Conservation (phyloP, 352 stramenopile species). For the Stramenopiles sp. region DNA sequence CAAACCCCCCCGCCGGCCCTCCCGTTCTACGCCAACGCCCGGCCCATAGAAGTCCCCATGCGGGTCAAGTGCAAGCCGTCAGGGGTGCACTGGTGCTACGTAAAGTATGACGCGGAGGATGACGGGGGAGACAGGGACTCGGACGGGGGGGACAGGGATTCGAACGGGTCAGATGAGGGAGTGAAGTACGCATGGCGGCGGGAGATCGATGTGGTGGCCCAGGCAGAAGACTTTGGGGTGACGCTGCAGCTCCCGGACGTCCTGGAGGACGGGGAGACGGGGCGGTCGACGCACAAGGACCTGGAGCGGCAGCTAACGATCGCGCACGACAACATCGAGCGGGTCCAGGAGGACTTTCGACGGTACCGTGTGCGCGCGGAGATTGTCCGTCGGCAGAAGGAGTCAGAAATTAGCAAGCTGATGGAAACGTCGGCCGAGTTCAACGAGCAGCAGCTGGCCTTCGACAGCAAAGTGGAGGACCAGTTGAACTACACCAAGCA, state of each 20-base stretch:
- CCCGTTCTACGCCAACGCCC: too few relatives aligned
- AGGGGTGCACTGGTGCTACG: neutral
- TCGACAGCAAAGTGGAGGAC: slow-evolving; percentile 23
- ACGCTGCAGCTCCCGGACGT: neutral
- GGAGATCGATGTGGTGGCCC: neutral
- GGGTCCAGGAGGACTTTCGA: slow-evolving; percentile 24
- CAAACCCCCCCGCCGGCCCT: too few relatives aligned
- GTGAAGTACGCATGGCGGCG: neutral
- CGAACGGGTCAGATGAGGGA: too few relatives aligned
- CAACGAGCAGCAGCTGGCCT: neutral
- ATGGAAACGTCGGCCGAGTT: neutral
- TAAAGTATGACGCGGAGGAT: neutral
- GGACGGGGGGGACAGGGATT: neutral
- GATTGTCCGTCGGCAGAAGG: slow-evolving; percentile 21
- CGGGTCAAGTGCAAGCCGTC: neutral
- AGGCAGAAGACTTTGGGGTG: neutral
- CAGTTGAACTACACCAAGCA: slow-evolving; percentile 18
- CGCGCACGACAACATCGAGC: neutral
- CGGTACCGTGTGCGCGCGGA: slow-evolving; percentile 22
- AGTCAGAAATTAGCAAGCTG: slow-evolving; percentile 18
- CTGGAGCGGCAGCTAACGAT: neutral
- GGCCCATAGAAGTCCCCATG: neutral
- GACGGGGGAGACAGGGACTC: neutral
- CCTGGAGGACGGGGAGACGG: neutral
- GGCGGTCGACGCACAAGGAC: neutral